phyloP scores from a whole-genome alignment of 495 filamentous ascomycete genomes.

The Cladorrhinum samala region DNA sequence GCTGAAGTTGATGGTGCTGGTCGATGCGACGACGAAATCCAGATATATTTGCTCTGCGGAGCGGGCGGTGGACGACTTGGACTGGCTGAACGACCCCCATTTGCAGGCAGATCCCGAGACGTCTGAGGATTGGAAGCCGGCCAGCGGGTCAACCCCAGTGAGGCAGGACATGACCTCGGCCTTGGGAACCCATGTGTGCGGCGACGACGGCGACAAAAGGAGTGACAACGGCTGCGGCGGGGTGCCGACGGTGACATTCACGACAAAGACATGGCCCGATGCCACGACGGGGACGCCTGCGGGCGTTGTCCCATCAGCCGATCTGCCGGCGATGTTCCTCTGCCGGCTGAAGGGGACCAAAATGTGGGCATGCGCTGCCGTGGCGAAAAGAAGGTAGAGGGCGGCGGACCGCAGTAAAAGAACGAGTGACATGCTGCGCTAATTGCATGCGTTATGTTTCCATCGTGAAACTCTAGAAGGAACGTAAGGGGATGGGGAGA shows the following conservation, averaged over 20 bases:
- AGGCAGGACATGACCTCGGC: conserved; percentile 10
- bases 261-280: conserved; percentile 12
- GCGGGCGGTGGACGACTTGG: conserved; percentile 6
- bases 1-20: conserved; percentile 9
- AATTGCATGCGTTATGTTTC: neutral
- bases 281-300: conserved; percentile 4
- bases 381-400: conserved; percentile 6
- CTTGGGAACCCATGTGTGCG: conserved; percentile 15
- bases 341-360: conserved; percentile 8
- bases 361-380: conserved; percentile 8
- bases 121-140: neutral
- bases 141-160: neutral
- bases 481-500: neutral
- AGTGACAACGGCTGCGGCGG: conserved; percentile 11
- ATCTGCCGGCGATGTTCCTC: neutral
- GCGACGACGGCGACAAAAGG: conserved; percentile 11
- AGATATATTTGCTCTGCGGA: conserved; percentile 2
- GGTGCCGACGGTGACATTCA: conserved; percentile 14
- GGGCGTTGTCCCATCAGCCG: neutral
- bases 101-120: conserved; percentile 8
- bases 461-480: neutral
- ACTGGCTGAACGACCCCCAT: conserved; percentile 5
- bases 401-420: conserved; percentile 13
- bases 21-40: conserved; percentile 12
- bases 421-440: conserved; percentile 18